Conservation (phyloP, 2,329 filamentous ascomycete species). For the Fusarium sp. region DNA sequence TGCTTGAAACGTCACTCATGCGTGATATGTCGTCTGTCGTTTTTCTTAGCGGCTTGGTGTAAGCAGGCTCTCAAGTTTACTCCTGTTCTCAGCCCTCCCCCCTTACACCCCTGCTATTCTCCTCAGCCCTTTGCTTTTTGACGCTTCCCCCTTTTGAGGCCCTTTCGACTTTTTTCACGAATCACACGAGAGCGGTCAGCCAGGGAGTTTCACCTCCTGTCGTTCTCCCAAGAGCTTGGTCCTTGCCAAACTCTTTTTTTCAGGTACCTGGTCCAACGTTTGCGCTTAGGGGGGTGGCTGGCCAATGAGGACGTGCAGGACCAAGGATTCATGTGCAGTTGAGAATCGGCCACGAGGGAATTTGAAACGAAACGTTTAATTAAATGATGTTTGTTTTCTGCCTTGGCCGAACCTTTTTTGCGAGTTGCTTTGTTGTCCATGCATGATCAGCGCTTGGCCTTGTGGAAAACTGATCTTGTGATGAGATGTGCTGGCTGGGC, state of each 20-base stretch:
- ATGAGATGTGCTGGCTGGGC: neutral
- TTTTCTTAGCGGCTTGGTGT: conserved; percentile 1
- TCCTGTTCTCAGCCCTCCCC: conserved; percentile 13
- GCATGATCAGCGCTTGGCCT: conserved; percentile 5
- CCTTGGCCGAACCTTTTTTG: neutral
- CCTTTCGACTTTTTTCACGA: conserved; percentile 9
- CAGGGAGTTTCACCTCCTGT: conserved; percentile 4
- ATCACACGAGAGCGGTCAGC: conserved; percentile 2
- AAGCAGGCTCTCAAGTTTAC: conserved; percentile 5
- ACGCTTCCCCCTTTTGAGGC: conserved; percentile 1
- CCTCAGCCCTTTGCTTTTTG: conserved; percentile 14
- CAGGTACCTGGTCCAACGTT: neutral
- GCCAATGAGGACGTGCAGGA: conserved; percentile 21
- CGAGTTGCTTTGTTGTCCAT: conserved; percentile 23
- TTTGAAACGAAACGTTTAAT: conserved; percentile 16
- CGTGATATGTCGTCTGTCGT: neutral
- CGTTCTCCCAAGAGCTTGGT: neutral
- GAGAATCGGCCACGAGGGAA: conserved; percentile 9
- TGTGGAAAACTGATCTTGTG: neutral
- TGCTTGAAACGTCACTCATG: conserved; percentile 1
- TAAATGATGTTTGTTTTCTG: conserved; percentile 8
- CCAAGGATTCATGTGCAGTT: conserved; percentile 28
- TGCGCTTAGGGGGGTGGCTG: neutral
- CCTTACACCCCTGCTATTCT: neutral
- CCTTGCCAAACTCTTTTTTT: conserved; percentile 1